Conservation (phyloP, 176 grass and related monocot genomes). For the Puya raimondii region DNA sequence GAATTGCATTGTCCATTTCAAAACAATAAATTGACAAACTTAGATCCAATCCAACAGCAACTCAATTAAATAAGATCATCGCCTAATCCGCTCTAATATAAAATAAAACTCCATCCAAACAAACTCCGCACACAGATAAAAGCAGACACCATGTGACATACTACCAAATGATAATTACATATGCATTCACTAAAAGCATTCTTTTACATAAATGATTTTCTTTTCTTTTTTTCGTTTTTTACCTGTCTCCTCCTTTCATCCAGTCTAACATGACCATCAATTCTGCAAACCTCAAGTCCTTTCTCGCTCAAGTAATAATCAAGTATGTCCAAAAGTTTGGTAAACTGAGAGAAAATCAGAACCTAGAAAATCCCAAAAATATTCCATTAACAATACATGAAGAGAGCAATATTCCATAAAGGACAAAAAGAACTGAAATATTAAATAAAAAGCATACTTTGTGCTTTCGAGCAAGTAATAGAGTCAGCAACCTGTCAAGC, state of each 20-base stretch:
- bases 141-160: too few relatives aligned
- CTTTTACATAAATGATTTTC: too few relatives aligned
- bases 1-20: too few relatives aligned
- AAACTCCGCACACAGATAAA: too few relatives aligned
- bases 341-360: slow-evolving; percentile 91
- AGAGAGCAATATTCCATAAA: neutral
- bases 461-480: slow-evolving; percentile 54
- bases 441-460: slow-evolving; percentile 44
- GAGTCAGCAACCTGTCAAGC: slow-evolving; percentile 53
- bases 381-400: slow-evolving; percentile 9
- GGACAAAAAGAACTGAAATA: slow-evolving; percentile 12
- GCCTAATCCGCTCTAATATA: too few relatives aligned
- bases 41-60: too few relatives aligned
- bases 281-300: slow-evolving; percentile 66
- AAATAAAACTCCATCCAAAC: too few relatives aligned
- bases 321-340: slow-evolving; percentile 80
- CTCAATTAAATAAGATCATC: too few relatives aligned
- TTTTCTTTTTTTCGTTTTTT: slow-evolving; percentile 3
- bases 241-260: slow-evolving; percentile 67
- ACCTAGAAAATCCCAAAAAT: slow-evolving; percentile 40
- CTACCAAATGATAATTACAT: too few relatives aligned
- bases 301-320: slow-evolving; percentile 71
- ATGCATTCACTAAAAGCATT: too few relatives aligned
- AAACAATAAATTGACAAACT: too few relatives aligned
- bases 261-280: slow-evolving; percentile 77